These are phyloP conservation scores for Bauhinia variegata DNA, from an alignment of 306 rosid genomes.

Conservation along the genomic window DNA sequence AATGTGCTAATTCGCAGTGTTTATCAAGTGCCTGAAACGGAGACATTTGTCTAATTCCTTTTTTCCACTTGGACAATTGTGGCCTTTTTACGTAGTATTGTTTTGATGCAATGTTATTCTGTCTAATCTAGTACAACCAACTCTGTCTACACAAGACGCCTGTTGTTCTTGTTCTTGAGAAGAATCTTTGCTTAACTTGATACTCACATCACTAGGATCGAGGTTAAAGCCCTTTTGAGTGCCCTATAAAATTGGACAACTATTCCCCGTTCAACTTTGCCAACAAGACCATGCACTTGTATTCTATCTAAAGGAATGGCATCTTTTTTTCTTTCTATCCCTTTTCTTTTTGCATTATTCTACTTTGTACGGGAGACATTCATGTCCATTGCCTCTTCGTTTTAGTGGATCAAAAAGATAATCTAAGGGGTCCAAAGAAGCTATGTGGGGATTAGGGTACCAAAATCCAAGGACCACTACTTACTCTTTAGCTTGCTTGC, in stretches of 20 bases:
- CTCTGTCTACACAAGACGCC: conserved; percentile 28
- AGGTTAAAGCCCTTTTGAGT: conserved; percentile 37
- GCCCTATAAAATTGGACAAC: conserved; percentile 47
- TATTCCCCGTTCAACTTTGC: conserved; percentile 38
- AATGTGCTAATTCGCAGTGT: not conserved
- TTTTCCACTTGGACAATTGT: conserved; percentile 9
- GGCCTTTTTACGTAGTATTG: conserved; percentile 20
- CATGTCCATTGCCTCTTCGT: conserved; percentile 33
- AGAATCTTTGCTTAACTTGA: conserved; percentile 51
- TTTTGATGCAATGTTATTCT: too few species aligned
- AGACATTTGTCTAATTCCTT: conserved; percentile 11
- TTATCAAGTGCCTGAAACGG: conserved; percentile 13
- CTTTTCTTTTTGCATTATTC: conserved; percentile 12
- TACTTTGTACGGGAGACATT: conserved; percentile 44
- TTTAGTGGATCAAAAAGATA: conserved; percentile 43
- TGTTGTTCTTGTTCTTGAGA: conserved; percentile 29
- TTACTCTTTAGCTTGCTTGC: not conserved
- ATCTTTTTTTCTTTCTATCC: conserved; percentile 50
- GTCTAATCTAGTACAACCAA: too few species aligned
- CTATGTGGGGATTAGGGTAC: conserved; percentile 41
- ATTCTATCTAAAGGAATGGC: conserved; percentile 41
- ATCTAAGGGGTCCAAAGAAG: conserved; percentile 41
- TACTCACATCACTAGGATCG: conserved; percentile 9
- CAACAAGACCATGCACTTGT: conserved; percentile 42
- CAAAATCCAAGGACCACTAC: conserved; percentile 18